Base-by-base conservation (phyloP, 2,329 filamentous ascomycete species). In the Leptoxyphium fumago region DNA sequence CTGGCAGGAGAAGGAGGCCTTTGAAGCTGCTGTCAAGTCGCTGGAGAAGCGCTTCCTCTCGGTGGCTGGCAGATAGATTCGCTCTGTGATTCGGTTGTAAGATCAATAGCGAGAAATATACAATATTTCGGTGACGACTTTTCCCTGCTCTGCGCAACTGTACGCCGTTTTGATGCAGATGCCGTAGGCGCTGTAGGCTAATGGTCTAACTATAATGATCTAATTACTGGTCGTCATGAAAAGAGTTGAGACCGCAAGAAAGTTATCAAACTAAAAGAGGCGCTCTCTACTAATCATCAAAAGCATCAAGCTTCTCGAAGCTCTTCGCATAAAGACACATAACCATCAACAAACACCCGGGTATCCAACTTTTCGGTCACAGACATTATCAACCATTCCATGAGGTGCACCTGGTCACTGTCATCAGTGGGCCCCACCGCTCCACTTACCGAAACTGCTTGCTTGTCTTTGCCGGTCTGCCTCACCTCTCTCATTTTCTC, bases 21-120 rank as follows among this genome's bases (percentile, higher is more conserved):
- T 96, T 65, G 94, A 88, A 76, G 74, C 75, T 56, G 85, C 94
- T 72, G 88, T 96, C 42, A 78, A 83, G 54, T 78, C 77, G 68
- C 64, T 95, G 65, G 89, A 95, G 75, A 81, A 78, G 66, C 73
- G 72, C 21, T 96, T 93, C 77, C 85, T 95, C 30, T 82, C 93
- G 60, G 85, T 80, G 68, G 78, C 93, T 45, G 74, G 84, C 46
- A 52, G 64, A 54, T 69, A 36, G 32, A 9, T 26, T 26, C 21
- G 21, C 21, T 26, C 7, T 26, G 21, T 26, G 21, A 3, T 26
- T 26, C 21, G 21, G 21, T 26, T 26, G 21, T 26, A 26, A 26
- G 21, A 26, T 26, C 21, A 26, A 26, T 26, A 26, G 21, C 21
- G 21, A 26, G 21, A 26, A 4, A 26, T 26, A 26, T 26, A 26